Base-by-base conservation (phyloP, 257 asterid genomes). In the Penstemon newberryi region DNA sequence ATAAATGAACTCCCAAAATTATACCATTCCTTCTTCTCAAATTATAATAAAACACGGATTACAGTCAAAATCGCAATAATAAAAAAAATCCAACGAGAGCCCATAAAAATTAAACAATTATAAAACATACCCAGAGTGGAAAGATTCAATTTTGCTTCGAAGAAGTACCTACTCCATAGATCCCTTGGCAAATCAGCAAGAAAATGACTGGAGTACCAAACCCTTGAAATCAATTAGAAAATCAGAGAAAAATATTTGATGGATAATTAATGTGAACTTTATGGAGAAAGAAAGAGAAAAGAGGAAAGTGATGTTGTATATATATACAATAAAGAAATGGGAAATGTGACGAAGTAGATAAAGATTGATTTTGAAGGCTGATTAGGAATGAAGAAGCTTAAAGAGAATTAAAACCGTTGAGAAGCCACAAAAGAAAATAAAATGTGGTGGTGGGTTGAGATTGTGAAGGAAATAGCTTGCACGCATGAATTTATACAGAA, bases 401-500 rank as follows among this genome's bases (percentile, higher is more conserved):
- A 77, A 78, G 89, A 81, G 87, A 80, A 80, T 56, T 39, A 56
- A 65, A 80, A 80, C 86, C 70, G 88, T 84, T 81, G 56, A 64
- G 66, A 65, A 62, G 49, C 59, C 73, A 60, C 75, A 70, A 33
- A 67, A 71, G 62, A 67, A 41, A 59, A 38, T 53, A n/a, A 40
- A 45, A 60, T 69, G 71, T 54, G 66, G 80, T 65, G 64, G 69
- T 57, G 77, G 74, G 58, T 66, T 55, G 49, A 36, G 70, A 66
- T 72, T 59, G 52, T 43, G 65, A 56, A 75, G 74, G 80, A 68
- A 80, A 86, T 85, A 71, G 84, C 97, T 91, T 91, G 96, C 92
- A 91, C 97, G 97, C 97, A 85, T 86, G 12, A 60, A 73, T 62
- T 80, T 76, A 56, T 79, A 77, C 78, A 45, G 50, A 49, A 42